A percentile compares a stretch with the other conserved stretches of the same genome.
phyloP scores from a whole-genome alignment of 2,329 filamentous ascomycete genomes.

The Colletotrichum coccodes region DNA sequence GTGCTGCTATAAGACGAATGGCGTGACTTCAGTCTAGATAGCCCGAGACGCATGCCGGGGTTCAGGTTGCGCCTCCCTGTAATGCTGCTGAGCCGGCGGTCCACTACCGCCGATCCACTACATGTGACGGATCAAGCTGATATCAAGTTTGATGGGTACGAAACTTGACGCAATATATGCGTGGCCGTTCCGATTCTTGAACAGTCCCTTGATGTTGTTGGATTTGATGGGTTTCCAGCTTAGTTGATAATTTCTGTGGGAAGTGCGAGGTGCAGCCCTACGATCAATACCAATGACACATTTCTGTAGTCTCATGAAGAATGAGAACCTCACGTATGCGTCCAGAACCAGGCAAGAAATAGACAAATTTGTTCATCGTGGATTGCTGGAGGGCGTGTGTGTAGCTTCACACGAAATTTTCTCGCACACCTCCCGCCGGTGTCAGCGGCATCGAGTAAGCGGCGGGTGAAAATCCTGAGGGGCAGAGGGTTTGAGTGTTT shows the following conservation, averaged over 20 bases:
- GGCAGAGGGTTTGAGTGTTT: neutral
- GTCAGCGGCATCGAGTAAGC: slow-evolving; percentile 11
- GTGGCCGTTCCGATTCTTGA: neutral
- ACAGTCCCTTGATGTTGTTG: neutral
- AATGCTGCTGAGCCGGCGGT: neutral
- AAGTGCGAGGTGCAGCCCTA: neutral
- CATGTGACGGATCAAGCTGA: neutral
- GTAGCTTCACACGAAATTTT: neutral
- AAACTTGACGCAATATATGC: neutral
- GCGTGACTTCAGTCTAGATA: neutral
- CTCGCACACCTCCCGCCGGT: neutral
- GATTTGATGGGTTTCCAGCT: neutral
- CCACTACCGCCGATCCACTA: neutral
- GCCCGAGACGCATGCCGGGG: neutral
- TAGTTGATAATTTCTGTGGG: neutral
- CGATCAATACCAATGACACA: neutral
- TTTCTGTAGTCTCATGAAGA: neutral
- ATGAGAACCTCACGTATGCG: neutral
- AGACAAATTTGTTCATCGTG: neutral
- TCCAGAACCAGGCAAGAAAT: neutral
- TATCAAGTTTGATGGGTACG: neutral
- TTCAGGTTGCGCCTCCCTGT: neutral
- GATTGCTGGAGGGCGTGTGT: neutral
- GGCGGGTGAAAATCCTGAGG: slow-evolving; percentile 26
- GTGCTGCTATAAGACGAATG: slow-evolving; percentile 14